Base-by-base conservation (phyloP, 257 asterid species). In the Plectranthus barbatus region DNA sequence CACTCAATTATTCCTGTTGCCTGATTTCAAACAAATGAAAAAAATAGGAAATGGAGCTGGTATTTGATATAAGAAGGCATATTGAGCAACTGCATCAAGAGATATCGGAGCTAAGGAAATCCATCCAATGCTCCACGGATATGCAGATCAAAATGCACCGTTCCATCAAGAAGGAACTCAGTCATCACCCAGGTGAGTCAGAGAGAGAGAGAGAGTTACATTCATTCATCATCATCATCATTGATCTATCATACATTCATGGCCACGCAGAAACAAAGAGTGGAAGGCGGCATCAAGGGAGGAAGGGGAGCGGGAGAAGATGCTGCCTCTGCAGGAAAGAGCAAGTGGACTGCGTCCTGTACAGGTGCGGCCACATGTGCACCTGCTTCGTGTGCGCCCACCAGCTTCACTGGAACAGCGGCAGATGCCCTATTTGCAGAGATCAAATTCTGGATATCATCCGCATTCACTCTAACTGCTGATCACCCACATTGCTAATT, bases 361-460 rank as follows among this genome's bases (percentile, higher is more conserved):
- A 88, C 82, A 88, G 90, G 80, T 91, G 98, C 64, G 98, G 98
- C 29, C 98, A 91, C 75, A 88, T 91, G 88, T 91, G 98, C 81
- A 84, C 92, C 52, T 91, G 96, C 66, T 84, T 81, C 79, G 75
- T 79, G 59, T 91, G 96, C 66, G 95, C 90, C 52, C 83, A 81
- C 53, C 86, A 83, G 72, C 77, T 91, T 76, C 94, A 79, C 31
- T 76, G 83, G 81, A 68, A 83, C 29, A 78, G 79, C 24, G 88
- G 94, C 33, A 83, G 76, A 62, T 91, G 98, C 60, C 98, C 96
- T 0, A 75, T 91, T 26, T 91, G 96, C 54, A 77, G 75, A 62
- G 86, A 92, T 45, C 88, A 88, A 42, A 91, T 88, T 23, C 33
- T 77, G 42, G 98, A 91, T 56, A 81, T 88, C 3, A 94, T 87